A percentile compares a stretch with the other conserved stretches of the same genome.
Evolutionary conservation across 2,329 filamentous ascomycete species (phyloP).

Genomic region (Aspergillus udagawae): DNA sequence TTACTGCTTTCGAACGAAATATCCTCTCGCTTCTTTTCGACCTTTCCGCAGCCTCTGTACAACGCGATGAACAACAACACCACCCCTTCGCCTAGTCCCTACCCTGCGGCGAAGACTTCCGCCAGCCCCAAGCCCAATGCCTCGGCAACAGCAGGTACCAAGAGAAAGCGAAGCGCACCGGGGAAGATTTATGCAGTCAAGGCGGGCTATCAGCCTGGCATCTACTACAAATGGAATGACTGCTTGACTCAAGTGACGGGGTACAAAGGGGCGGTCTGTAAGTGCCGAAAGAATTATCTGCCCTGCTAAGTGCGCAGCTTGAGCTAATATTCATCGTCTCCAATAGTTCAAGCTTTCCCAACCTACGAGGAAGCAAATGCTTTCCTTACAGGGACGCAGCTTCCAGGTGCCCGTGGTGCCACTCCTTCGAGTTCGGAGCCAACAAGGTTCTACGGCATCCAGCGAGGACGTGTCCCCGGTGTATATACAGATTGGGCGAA

Average conservation of each 20-base stretch:
- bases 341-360: conserved; percentile 73
- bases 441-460: conserved; percentile 58
- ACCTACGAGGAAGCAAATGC: conserved; percentile 71
- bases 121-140: conserved; percentile 22
- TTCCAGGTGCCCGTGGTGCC: conserved; percentile 28
- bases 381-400: conserved; percentile 64
- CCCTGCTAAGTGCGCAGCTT: neutral
- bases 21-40: neutral
- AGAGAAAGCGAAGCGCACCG: conserved; percentile 51
- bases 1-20: neutral
- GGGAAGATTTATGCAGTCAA: conserved; percentile 63
- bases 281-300: conserved; percentile 33
- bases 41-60: neutral
- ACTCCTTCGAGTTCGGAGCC: conserved; percentile 34
- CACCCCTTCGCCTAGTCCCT: conserved; percentile 35
- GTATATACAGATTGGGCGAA: conserved; percentile 66
- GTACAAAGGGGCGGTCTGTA: conserved; percentile 65
- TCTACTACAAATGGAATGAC: conserved; percentile 62
- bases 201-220: conserved; percentile 55
- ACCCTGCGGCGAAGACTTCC: conserved; percentile 23
- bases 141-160: conserved; percentile 43
- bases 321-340: neutral
- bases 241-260: conserved; percentile 60
- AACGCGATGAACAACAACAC: conserved; percentile 26
- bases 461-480: conserved; percentile 54